Conservation (phyloP, 2,329 filamentous ascomycete genomes). For the Trichoderma aggressivum region DNA sequence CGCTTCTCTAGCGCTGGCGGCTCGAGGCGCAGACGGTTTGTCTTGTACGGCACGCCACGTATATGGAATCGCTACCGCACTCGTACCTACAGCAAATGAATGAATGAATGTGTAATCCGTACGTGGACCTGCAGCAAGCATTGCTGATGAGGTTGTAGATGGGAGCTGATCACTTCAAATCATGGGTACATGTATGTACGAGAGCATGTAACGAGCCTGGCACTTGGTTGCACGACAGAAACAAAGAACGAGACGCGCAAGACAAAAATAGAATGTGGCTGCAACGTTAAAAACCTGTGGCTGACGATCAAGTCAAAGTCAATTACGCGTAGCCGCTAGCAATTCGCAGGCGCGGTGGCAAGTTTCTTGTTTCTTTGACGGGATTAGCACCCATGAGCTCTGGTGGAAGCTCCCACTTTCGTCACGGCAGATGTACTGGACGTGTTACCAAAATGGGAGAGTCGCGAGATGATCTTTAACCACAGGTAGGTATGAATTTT, state of each 20-base stretch:
- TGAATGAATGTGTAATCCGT: not conserved
- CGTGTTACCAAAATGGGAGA: not conserved
- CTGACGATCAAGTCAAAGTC: not conserved
- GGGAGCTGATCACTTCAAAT: not conserved
- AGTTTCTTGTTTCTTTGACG: not conserved
- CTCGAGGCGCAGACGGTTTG: not conserved
- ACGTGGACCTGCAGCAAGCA: not conserved
- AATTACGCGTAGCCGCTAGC: not conserved
- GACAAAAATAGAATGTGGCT: slow-evolving; percentile 12
- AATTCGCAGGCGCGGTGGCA: not conserved
- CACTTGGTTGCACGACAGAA: not conserved
- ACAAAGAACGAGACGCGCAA: not conserved
- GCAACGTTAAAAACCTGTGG: not conserved
- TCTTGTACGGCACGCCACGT: not conserved
- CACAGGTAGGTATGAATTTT: too few relatives aligned
- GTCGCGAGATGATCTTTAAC: not conserved
- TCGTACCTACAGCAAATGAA: not conserved
- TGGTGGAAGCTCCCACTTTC: not conserved
- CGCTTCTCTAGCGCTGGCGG: not conserved
- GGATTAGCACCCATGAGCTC: not conserved
- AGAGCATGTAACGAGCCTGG: too few relatives aligned
- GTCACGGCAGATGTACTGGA: not conserved
- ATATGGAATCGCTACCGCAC: not conserved
- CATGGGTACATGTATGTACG: not conserved
- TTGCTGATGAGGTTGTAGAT: not conserved